phyloP scores from a whole-genome alignment of 371 early-diverging fungal genomes.

The Mucor irregularis region DNA sequence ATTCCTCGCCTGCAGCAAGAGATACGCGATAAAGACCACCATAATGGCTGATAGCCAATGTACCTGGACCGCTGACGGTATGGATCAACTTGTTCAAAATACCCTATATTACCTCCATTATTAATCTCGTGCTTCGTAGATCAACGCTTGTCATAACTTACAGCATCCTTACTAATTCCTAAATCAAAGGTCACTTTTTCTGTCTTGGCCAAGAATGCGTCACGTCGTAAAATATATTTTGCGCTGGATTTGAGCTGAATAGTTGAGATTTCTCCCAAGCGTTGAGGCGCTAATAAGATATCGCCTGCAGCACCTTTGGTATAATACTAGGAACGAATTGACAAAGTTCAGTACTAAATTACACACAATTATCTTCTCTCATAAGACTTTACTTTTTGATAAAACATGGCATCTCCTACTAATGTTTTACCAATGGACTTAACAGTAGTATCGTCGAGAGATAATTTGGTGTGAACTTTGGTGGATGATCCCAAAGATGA shows the following conservation, averaged over 20 bases:
- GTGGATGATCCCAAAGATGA: conserved; percentile 64
- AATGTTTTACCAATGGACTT: conserved; percentile 54
- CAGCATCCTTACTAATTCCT: conserved; percentile 35
- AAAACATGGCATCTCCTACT: conserved; percentile 59
- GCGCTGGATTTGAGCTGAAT: conserved; percentile 61
- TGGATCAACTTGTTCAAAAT: conserved; percentile 64
- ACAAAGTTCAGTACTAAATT: too few relatives aligned
- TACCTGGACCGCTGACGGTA: conserved; percentile 69
- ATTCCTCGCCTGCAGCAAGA: conserved; percentile 68
- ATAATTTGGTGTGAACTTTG: conserved; percentile 52
- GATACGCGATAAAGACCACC: conserved; percentile 75
- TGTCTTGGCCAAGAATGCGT: conserved; percentile 69
- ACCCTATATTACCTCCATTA: conserved; percentile 38
- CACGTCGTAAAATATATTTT: conserved; percentile 70
- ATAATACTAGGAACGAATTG: conserved; percentile 43
- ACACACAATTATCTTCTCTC: too few relatives aligned
- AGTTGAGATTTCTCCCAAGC: conserved; percentile 67
- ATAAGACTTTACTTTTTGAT: conserved; percentile 72
- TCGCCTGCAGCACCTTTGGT: conserved; percentile 63
- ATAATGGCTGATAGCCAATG: conserved; percentile 69
- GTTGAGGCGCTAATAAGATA: conserved; percentile 67
- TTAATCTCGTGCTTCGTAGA: not conserved
- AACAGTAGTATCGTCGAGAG: conserved; percentile 49
- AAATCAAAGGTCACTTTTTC: conserved; percentile 62
- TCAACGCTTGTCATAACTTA: conserved; percentile 3